Conservation (phyloP, 2,329 filamentous ascomycete species). For the Biscogniauxia marginata region DNA sequence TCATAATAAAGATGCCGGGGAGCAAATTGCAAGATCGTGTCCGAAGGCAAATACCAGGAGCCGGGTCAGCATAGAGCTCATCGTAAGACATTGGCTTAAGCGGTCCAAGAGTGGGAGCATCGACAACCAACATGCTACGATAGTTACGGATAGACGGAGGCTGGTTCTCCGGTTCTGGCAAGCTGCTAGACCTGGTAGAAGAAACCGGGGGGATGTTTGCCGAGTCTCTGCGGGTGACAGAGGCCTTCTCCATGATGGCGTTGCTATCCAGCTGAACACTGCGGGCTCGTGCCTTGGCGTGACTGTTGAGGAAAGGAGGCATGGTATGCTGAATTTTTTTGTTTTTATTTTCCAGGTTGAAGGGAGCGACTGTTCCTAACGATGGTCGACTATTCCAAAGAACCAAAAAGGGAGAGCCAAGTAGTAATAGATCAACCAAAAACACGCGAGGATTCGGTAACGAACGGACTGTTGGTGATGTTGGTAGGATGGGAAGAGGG, state of each 20-base stretch:
- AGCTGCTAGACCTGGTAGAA: slow-evolving; percentile 35
- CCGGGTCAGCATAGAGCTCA: slow-evolving; percentile 41
- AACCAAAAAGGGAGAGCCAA: slow-evolving; percentile 40
- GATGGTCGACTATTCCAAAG: slow-evolving; percentile 36
- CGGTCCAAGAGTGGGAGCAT: slow-evolving; percentile 45
- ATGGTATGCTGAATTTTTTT: slow-evolving; percentile 36
- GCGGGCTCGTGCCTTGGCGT: slow-evolving; percentile 45
- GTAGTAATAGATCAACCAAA: slow-evolving; percentile 47
- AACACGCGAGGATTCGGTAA: slow-evolving; percentile 27
- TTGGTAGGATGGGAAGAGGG: slow-evolving; percentile 11
- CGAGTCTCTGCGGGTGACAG: slow-evolving; percentile 18
- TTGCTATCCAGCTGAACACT: slow-evolving; percentile 48
- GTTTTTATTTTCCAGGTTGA: slow-evolving; percentile 23
- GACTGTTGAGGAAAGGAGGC: slow-evolving; percentile 42
- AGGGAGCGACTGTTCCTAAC: slow-evolving; percentile 34
- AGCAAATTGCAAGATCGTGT: slow-evolving; percentile 27
- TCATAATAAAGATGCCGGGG: slow-evolving; percentile 14
- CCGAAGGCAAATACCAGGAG: slow-evolving; percentile 24
- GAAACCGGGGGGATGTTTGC: slow-evolving; percentile 25
- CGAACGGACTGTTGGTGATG: slow-evolving; percentile 27
- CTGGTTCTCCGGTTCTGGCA: slow-evolving; percentile 36
- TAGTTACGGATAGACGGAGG: slow-evolving; percentile 37
- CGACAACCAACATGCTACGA: slow-evolving; percentile 55
- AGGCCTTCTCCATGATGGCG: slow-evolving; percentile 13
- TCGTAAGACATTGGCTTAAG: slow-evolving; percentile 46